Base-by-base conservation (phyloP, 1,284 basidiomycete genomes). In the Tremellales sp. region DNA sequence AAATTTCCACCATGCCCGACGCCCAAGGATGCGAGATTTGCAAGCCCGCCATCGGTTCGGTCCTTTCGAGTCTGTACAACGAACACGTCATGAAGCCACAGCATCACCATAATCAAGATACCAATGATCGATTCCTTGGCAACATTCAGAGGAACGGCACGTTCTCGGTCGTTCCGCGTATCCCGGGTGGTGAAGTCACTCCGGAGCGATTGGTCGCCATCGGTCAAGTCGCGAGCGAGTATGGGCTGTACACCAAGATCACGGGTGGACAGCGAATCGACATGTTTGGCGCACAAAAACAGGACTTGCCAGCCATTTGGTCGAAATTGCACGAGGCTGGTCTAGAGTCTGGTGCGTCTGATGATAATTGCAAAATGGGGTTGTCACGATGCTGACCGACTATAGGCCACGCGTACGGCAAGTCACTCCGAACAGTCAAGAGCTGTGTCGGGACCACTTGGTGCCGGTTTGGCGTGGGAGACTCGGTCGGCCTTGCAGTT, bases 231-330 rank as follows among this genome's bases (percentile, higher is more conserved):
- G 85, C 83, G 1, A 79, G 83, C 63, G 84, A 86, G 63, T 88
- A 83, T 76, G 68, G 68, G 43, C 70, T 88, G 29, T 87, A 87
- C 67, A 84, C 84, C 25, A 85, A 86, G 73, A 81, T 85, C 48
- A 81, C 80, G 5, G 79, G 80, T 42, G 79, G 65, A 3, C 83
- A 85, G 67, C 80, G 84, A 17, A 81, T 86, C 52, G 85, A 87
- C 60, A 69, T 87, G 65, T 86, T 88, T 54, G 86, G 86, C 2
- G 86, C 85, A 10, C 77, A 78, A 55, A 86, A 86, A 66, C 79
- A 82, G 49, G 85, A 88, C 58, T 74, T 87, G n/a, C 86, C 85
- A 0, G 79, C 78, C 15, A 87, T 88, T 35, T 88, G 86, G 86
- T 81, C 82, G 54, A 80, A 81, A 57, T 78, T 87, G 1, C 77